A percentile compares a stretch with the other conserved stretches of the same genome.
These are phyloP conservation scores for Plantago coronopus DNA, from an alignment of 305 asterid genomes.

Conservation along the genomic window DNA sequence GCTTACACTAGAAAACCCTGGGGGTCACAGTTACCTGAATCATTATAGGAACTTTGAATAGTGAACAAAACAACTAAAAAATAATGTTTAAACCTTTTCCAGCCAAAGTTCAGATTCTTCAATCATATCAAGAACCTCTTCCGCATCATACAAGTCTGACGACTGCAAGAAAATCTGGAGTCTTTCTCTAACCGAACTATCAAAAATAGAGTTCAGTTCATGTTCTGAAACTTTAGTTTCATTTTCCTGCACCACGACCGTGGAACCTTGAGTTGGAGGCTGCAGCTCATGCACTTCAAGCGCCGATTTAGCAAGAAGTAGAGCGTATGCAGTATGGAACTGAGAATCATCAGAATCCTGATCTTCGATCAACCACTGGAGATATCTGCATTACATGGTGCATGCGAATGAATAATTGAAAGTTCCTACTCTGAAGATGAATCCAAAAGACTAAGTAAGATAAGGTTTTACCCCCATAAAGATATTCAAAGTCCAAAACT, in stretches of 20 bases:
- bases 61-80: slow-evolving; percentile 15
- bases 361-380: slow-evolving; percentile 97
- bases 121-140: slow-evolving; percentile 80
- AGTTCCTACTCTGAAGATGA: neutral
- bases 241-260: slow-evolving; percentile 25
- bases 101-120: slow-evolving; percentile 91
- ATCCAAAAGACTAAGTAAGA: too few relatives aligned
- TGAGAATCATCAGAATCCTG: slow-evolving; percentile 68
- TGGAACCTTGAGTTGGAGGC: slow-evolving; percentile 38
- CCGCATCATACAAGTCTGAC: slow-evolving; percentile 83
- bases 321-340: slow-evolving; percentile 82
- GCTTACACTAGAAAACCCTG: slow-evolving; percentile 12
- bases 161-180: slow-evolving; percentile 80
- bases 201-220: slow-evolving; percentile 52
- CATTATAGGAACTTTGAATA: slow-evolving; percentile 19
- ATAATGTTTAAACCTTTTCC: slow-evolving; percentile 59
- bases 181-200: slow-evolving; percentile 74
- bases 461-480: too few relatives aligned
- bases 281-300: slow-evolving; percentile 58
- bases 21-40: slow-evolving; percentile 8
- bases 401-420: slow-evolving; percentile 9
- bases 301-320: slow-evolving; percentile 85
- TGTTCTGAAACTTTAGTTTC: slow-evolving; percentile 37
- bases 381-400: slow-evolving; percentile 55
- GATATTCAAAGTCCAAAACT: too few relatives aligned